Evolutionary conservation across 805 yeast species (phyloP).

Genomic region (Metschnikowia colocasiae): DNA sequence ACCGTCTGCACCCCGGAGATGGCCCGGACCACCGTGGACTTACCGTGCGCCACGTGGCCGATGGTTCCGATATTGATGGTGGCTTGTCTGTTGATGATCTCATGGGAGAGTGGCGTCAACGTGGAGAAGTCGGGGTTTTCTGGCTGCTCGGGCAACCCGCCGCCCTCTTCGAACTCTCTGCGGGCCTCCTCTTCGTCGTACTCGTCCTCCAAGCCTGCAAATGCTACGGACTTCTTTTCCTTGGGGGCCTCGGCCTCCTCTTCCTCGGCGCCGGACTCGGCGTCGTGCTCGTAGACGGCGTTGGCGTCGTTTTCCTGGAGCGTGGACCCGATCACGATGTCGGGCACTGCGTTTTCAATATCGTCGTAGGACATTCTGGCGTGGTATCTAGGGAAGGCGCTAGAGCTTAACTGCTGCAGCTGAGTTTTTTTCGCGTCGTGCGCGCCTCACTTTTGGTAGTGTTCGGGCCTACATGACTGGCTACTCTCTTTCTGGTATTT

Average conservation of each 20-base stretch:
- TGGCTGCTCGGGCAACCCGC: constrained; percentile 97
- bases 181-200: constrained; percentile 72
- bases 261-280: constrained; percentile 44
- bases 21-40: constrained; percentile 89
- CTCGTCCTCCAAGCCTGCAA: constrained; percentile 68
- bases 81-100: constrained; percentile 97
- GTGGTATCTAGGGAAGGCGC: constrained; percentile 3
- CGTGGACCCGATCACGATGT: constrained; percentile 67
- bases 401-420: neutral
- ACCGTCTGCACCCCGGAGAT: constrained; percentile 99
- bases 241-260: constrained; percentile 37
- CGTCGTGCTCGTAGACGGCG: constrained; percentile 51
- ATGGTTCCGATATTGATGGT: constrained; percentile 97
- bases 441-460: neutral
- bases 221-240: constrained; percentile 73
- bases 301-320: constrained; percentile 37
- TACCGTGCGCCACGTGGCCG: constrained; percentile 96
- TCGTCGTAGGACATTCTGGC: constrained; percentile 64
- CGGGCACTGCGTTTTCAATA: constrained; percentile 81
- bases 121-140: constrained; percentile 76
- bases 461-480: too few species aligned
- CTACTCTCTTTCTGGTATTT: too few species aligned
- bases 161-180: constrained; percentile 94
- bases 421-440: constrained; percentile 7
- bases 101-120: constrained; percentile 87